These are phyloP conservation scores for Endogone sp. DNA, from an alignment of 192 early-diverging fungal genomes.

Conservation along the genomic window DNA sequence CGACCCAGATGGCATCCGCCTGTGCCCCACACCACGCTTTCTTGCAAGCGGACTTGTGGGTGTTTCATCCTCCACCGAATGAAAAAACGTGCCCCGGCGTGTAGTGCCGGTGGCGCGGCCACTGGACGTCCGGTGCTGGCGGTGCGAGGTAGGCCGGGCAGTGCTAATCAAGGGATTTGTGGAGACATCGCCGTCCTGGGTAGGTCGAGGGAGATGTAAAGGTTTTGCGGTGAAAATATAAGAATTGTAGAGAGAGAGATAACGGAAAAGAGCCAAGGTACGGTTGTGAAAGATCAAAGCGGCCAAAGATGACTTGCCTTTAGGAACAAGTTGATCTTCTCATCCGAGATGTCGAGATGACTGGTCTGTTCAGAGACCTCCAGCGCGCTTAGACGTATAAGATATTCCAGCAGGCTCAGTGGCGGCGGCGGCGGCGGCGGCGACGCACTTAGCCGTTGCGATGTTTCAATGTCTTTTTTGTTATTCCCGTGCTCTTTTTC, in stretches of 20 bases:
- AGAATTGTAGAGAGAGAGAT: constrained; percentile 30
- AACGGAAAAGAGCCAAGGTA: not conserved
- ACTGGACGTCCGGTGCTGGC: no score
- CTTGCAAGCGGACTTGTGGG: not conserved
- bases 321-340: constrained; percentile 53
- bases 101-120: no score
- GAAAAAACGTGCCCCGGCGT: no score
- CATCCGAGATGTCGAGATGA: constrained; percentile 64
- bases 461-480: not conserved
- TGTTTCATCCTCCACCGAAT: no score
- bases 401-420: constrained; percentile 61
- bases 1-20: no score
- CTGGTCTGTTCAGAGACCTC: constrained; percentile 60
- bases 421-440: constrained; percentile 12
- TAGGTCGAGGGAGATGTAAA: no score
- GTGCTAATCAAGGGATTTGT: not conserved
- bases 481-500: not conserved
- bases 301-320: not conserved
- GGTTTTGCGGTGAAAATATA: no score
- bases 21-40: not conserved
- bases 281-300: not conserved
- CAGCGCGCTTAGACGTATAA: constrained; percentile 55
- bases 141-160: no score
- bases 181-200: not conserved
- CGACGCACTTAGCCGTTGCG: not conserved